phyloP scores from a whole-genome alignment of 1,284 basidiomycete genomes.

The Fereydounia khargensis region DNA sequence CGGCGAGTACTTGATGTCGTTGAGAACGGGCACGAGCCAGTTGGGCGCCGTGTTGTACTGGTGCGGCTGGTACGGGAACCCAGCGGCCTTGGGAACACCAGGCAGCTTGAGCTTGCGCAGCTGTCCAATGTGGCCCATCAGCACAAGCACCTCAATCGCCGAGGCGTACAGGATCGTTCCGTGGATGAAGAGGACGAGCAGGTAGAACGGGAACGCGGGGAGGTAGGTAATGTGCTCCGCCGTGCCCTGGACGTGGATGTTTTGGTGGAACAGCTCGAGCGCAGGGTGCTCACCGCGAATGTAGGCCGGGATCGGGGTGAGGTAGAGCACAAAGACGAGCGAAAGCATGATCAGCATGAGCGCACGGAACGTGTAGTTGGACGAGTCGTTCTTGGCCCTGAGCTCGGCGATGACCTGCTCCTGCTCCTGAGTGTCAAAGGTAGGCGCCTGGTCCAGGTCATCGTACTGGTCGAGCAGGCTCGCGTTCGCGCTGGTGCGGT shows the following conservation, averaged over 20 bases:
- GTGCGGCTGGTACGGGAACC: slow-evolving; percentile 44
- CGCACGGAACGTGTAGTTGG: slow-evolving; percentile 48
- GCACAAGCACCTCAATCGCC: slow-evolving; percentile 27
- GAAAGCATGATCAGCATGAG: slow-evolving; percentile 34
- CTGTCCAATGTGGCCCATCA: slow-evolving; percentile 25
- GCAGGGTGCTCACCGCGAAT: slow-evolving; percentile 49
- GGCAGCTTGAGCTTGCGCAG: slow-evolving; percentile 4
- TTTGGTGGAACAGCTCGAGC: slow-evolving; percentile 44
- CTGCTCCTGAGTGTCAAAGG: slow-evolving; percentile 41
- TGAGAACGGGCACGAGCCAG: slow-evolving; percentile 44
- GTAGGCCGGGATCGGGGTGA: slow-evolving; percentile 53
- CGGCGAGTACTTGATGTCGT: slow-evolving; percentile 39
- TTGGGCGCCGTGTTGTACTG: slow-evolving; percentile 52
- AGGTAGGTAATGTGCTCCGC: slow-evolving; percentile 52
- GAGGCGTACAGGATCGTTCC: slow-evolving; percentile 36
- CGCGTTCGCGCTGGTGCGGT: slow-evolving; percentile 10
- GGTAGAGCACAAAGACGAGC: slow-evolving; percentile 40
- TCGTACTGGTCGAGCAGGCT: slow-evolving; percentile 37
- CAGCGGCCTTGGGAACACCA: slow-evolving; percentile 1
- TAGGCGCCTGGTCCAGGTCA: slow-evolving; percentile 26
- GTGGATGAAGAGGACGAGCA: slow-evolving; percentile 36
- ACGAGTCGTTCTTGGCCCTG: slow-evolving; percentile 38
- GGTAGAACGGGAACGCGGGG: slow-evolving; percentile 53
- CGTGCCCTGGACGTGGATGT: slow-evolving; percentile 41
- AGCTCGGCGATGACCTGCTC: slow-evolving; percentile 39